phyloP scores from a whole-genome alignment of 495 filamentous ascomycete species.

The Lasiosphaeria miniovina region DNA sequence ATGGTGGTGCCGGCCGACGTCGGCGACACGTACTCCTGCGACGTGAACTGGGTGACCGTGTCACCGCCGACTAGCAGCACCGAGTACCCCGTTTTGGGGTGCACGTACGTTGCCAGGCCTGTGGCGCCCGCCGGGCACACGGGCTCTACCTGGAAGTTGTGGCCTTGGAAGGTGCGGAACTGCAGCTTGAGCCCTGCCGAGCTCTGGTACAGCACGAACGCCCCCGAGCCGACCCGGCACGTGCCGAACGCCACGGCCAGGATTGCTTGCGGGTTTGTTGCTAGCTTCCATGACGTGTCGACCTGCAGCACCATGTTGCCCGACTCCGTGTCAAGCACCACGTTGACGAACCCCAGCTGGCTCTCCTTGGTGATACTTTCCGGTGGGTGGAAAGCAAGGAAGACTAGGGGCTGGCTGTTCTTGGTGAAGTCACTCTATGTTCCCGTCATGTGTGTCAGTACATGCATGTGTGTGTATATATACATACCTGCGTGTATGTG shows the following conservation, averaged over 20 bases:
- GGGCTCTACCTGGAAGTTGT: not conserved
- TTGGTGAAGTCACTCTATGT: constrained; percentile 1
- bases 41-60: not conserved
- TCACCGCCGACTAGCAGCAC: not conserved
- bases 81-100: not conserved
- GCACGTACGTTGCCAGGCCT: not conserved
- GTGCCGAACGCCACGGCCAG: not conserved
- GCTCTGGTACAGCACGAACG: not conserved
- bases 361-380: constrained; percentile 1
- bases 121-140: not conserved
- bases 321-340: not conserved
- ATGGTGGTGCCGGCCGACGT: not conserved
- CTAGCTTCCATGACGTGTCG: constrained; percentile 2
- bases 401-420: not conserved
- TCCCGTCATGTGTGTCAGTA: not conserved
- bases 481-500: too few relatives aligned
- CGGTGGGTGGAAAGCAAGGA: not conserved
- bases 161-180: not conserved
- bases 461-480: too few relatives aligned
- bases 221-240: not conserved
- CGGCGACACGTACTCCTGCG: not conserved
- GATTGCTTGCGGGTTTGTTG: not conserved
- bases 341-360: not conserved
- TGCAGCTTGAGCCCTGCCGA: not conserved
- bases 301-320: not conserved